Evolutionary conservation across 371 early-diverging fungal genomes (phyloP), one percentile per base, ranked within the genome.

Genomic region (Haplosporangium sp.): DNA sequence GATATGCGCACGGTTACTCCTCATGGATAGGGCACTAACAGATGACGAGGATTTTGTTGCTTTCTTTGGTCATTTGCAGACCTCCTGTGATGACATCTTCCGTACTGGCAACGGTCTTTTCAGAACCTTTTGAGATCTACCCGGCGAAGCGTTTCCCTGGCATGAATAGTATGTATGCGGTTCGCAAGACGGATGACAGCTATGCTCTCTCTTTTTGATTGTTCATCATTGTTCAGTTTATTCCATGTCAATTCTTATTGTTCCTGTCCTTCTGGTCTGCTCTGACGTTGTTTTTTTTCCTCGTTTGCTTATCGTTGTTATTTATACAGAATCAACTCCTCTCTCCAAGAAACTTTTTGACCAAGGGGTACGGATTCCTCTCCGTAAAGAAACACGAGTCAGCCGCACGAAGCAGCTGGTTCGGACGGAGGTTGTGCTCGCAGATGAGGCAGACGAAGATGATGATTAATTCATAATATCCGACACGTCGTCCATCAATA

Each of bases 321-420:
- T 29, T 29, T 4, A 29, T 29, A 29, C 74, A 92, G 96, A 93
- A 83, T 94, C 95, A 9, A 95, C 96, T 5, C 87, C 89, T 20
- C 74, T 95, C 38, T 94, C 95, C 13, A 89, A 93, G 56, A 86
- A 86, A 5, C 89, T 95, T 82, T 95, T 95, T 5, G 91, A 92
- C 46, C 96, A 95, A 74, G 96, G 96, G 0, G 80, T 95, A 16
- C 94, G 94, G 68, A 94, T 95, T 59, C 92, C 95, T 11, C 91
- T 95, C 60, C 87, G 95, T 41, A 95, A 94, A 60, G 93, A 94
- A 52, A 65, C 62, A 18, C 41, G 73, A 45, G 67, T 73, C 12
- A 58, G 62, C 1, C 67, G 73, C 42, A 21, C 54, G n/a, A 66
- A 62, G 58, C 54, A 48, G 8, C 62, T 73, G 7, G 51, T 73